Base-by-base conservation (phyloP, 1,284 basidiomycete species). In the Sanghuangporus sanghuang region DNA sequence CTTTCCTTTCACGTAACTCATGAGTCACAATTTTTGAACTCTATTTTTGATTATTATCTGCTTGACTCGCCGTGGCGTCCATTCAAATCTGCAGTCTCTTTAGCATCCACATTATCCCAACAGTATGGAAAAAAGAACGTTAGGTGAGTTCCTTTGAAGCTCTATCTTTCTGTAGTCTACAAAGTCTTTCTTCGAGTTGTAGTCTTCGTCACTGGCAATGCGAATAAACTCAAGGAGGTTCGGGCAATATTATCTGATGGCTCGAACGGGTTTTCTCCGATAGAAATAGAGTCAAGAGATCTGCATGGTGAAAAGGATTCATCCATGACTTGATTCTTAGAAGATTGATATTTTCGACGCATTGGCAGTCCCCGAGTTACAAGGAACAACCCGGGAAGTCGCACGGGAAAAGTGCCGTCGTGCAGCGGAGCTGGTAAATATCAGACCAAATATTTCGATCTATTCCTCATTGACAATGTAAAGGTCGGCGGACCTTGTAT, bases 131-230 rank as follows among this genome's bases (percentile, higher is more conserved):
- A 21, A 39, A 3, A 63, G 35, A 12, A 63, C 44, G 9, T 40
- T 63, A 58, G 50, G 62, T 39, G 38, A 58, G 56, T 21, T 27
- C 9, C 27, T 32, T 32, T 32, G 27, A 32, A 32, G 2, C 2
- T 32, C 3, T 32, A 3, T 3, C 4, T 32, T 2, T 2, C 53
- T 39, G 16, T 38, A 23, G 44, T 40, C 39, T 38, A 5, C 23
- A 54, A 8, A 11, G 14, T 36, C 49, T 23, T 44, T 36, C 18
- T 11, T 32, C 23, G 7, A 44, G 8, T 38, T 57, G 21, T 63
- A 95, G 93, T 89, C 35, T 98, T 98, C 73, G 93, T 98, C 18
- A 98, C 96, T 1, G 94, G 95, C 49, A 98, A 98, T 74, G 85
- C 87, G 39, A 95, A 96, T 80, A 99, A 99, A 77, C 82, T 98